A percentile compares a stretch with the other conserved stretches of the same genome.
These are phyloP conservation scores for Pulveroboletus sp. DNA, from an alignment of 768 basidiomycete species.

Conservation along the genomic window DNA sequence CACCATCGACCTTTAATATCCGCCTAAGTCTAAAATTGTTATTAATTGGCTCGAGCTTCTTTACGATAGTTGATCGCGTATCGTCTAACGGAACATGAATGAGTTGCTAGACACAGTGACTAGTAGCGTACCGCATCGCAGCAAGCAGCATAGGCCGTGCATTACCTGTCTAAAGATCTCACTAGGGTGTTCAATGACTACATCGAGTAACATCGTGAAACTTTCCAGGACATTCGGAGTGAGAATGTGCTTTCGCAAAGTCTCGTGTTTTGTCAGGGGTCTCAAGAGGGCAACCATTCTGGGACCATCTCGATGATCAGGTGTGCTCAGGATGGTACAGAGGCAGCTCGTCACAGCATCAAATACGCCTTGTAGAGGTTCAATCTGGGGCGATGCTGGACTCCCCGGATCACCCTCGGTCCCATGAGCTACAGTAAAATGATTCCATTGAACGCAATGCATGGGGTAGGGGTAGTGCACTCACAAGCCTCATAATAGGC, in stretches of 20 bases:
- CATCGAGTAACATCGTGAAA: conserved; percentile 15
- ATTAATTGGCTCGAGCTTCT: conserved; percentile 5
- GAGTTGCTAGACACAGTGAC: neutral
- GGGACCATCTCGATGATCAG: conserved; percentile 14
- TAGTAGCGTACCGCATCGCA: conserved; percentile 13
- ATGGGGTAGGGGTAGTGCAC: neutral
- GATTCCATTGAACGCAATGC: neutral
- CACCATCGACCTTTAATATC: conserved; percentile 17
- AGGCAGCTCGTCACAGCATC: conserved; percentile 14
- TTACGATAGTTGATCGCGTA: conserved; percentile 3
- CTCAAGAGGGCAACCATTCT: conserved; percentile 19
- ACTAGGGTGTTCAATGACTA: neutral
- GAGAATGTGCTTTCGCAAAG: conserved; percentile 14
- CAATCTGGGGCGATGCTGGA: neutral
- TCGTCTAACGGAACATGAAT: conserved; percentile 6
- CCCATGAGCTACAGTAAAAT: conserved; percentile 6
- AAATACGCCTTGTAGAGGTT: neutral
- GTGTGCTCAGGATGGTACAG: conserved; percentile 4
- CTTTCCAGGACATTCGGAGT: conserved; percentile 7
- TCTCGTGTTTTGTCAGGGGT: conserved; percentile 16
- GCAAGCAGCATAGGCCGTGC: conserved; percentile 17
- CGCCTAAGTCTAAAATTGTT: conserved; percentile 12
- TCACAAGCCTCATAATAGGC: conserved; percentile 18
- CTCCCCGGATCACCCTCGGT: neutral
- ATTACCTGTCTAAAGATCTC: conserved; percentile 18